Percentiles rank a stretch among this genome's conserved stretches.
Evolutionary conservation across 139 green algal genomes (phyloP).

Genomic region (Tetratostichococcus sp.): DNA sequence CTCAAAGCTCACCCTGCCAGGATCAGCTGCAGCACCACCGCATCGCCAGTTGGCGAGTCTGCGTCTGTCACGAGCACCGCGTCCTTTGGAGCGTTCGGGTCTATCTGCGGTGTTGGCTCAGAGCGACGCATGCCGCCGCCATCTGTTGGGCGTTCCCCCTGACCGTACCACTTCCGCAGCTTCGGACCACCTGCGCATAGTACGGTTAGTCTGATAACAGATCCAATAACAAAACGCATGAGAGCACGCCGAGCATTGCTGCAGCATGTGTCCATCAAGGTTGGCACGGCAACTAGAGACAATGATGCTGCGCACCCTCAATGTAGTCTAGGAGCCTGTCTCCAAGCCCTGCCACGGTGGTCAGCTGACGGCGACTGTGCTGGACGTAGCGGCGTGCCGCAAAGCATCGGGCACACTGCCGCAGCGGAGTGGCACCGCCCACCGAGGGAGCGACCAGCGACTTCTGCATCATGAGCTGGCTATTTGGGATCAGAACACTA

Average conservation of each 20-base stretch:
- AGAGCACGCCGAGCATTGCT: too few relatives aligned
- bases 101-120: background rate
- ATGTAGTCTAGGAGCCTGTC: constrained; percentile 38
- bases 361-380: background rate
- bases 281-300: too few relatives aligned
- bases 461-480: too few relatives aligned
- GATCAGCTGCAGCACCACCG: constrained; percentile 66
- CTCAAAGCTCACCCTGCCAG: constrained; percentile 44
- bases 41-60: constrained; percentile 48
- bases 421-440: too few relatives aligned
- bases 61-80: constrained; percentile 59
- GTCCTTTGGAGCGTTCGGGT: constrained; percentile 1
- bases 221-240: too few relatives aligned
- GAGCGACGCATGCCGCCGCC: constrained; percentile 10
- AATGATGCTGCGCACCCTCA: constrained; percentile 9
- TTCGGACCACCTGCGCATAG: constrained; percentile 30
- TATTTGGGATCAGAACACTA: too few relatives aligned
- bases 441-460: too few relatives aligned
- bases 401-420: too few relatives aligned
- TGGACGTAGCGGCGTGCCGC: too few relatives aligned
- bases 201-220: too few relatives aligned
- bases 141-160: constrained; percentile 17
- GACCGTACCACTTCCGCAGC: constrained; percentile 47
- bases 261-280: too few relatives aligned
- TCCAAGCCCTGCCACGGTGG: constrained; percentile 8